Evolutionary conservation across 2,329 filamentous ascomycete genomes (phyloP).

Genomic region (Hirsutella thompsonii): DNA sequence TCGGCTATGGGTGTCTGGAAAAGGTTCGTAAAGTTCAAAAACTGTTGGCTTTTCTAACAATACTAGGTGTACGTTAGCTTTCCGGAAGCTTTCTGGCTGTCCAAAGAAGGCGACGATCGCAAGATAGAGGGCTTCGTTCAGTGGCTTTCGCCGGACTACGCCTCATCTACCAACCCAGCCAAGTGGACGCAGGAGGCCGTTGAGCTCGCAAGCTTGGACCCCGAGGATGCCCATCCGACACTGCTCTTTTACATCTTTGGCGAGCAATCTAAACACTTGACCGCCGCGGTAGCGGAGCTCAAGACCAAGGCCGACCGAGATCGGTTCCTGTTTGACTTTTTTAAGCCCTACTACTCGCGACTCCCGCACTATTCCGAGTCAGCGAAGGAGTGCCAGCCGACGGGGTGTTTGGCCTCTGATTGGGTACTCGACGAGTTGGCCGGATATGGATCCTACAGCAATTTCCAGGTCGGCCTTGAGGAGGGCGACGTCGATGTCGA

Average conservation of each 20-base stretch:
- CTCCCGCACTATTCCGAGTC: constrained; percentile 52
- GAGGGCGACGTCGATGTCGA: constrained; percentile 62
- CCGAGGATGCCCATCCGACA: constrained; percentile 55
- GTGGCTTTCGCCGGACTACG: constrained; percentile 62
- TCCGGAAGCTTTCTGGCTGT: constrained; percentile 60
- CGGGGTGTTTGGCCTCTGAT: constrained; percentile 52
- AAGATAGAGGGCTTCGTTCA: constrained; percentile 56
- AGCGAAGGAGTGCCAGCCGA: constrained; percentile 46
- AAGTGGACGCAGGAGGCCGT: constrained; percentile 66
- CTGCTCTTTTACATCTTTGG: constrained; percentile 75
- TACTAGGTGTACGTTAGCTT: constrained; percentile 52
- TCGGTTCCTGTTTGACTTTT: constrained; percentile 48
- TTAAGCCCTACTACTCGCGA: constrained; percentile 64
- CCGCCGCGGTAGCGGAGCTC: constrained; percentile 27
- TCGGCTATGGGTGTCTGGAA: constrained; percentile 59
- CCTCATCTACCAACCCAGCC: constrained; percentile 43
- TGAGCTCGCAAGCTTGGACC: constrained; percentile 57
- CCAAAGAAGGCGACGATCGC: constrained; percentile 22
- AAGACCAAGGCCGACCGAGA: constrained; percentile 33
- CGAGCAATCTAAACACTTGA: constrained; percentile 43
- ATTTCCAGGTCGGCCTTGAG: constrained; percentile 67
- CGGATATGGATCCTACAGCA: constrained; percentile 71
- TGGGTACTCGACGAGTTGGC: constrained; percentile 73
- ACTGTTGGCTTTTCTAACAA: not conserved
- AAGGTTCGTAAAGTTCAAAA: no score